Conservation (phyloP, 225 moss, liverwort and hornwort species). For the Asterella californica region DNA sequence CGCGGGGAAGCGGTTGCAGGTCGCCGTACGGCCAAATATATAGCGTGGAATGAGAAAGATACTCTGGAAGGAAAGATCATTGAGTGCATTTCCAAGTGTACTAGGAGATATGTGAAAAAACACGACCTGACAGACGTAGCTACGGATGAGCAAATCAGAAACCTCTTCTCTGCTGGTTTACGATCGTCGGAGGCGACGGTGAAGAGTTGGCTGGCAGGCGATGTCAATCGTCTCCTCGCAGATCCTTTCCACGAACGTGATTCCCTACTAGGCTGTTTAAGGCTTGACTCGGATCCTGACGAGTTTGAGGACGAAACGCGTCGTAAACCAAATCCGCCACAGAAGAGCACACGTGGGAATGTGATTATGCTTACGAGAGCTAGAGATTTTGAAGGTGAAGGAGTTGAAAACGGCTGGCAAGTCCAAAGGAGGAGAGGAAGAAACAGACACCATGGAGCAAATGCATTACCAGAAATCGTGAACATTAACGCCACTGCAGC, state of each 20-base stretch:
- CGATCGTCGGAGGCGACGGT: too few relatives aligned
- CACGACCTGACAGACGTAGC: conserved; percentile 14
- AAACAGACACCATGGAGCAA: too few relatives aligned
- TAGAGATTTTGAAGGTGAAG: too few relatives aligned
- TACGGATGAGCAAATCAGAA: conserved; percentile 34
- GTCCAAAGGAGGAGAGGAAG: background rate
- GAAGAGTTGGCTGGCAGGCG: too few relatives aligned
- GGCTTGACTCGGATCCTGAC: too few relatives aligned
- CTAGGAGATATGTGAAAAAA: background rate
- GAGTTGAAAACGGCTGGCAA: background rate
- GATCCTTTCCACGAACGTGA: too few relatives aligned
- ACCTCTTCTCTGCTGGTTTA: conserved; percentile 22
- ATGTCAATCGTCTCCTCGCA: too few relatives aligned
- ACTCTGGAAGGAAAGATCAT: conserved; percentile 14
- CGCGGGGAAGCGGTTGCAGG: background rate
- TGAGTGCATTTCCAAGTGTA: background rate
- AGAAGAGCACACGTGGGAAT: too few relatives aligned
- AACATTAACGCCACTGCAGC: background rate
- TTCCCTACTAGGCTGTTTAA: too few relatives aligned
- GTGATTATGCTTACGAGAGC: too few relatives aligned
- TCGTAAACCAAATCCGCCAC: too few relatives aligned
- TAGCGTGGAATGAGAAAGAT: conserved; percentile 5
- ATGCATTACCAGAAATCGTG: background rate
- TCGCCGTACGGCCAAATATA: conserved; percentile 5
- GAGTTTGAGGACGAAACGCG: too few relatives aligned